A percentile compares a stretch with the other conserved stretches of the same genome.
Conservation (phyloP, 2,329 filamentous ascomycete species). For the Neopestalotiopsis rosae region DNA sequence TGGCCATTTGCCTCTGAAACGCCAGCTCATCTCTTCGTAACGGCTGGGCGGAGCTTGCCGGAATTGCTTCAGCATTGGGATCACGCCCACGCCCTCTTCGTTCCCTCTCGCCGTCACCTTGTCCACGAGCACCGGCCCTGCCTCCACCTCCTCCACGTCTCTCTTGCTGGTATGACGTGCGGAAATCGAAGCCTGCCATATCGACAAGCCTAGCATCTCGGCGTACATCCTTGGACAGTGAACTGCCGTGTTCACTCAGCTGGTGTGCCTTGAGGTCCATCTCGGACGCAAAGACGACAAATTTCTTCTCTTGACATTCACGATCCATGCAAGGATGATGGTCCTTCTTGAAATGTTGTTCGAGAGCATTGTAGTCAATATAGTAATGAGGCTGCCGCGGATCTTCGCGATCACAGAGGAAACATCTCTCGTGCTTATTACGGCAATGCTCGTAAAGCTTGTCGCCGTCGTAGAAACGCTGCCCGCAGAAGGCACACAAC, state of each 20-base stretch:
- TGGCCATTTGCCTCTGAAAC: conserved; percentile 89
- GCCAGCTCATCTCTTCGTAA: conserved; percentile 86
- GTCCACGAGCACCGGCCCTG: conserved; percentile 43
- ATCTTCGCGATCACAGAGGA: conserved; percentile 81
- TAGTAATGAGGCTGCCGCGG: conserved; percentile 86
- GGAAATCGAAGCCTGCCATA: conserved; percentile 83
- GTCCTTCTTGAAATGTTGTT: conserved; percentile 84
- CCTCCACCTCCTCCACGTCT: conserved; percentile 55
- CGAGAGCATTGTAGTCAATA: conserved; percentile 83
- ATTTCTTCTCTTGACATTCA: conserved; percentile 95
- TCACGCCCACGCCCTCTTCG: conserved; percentile 66
- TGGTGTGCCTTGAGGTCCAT: conserved; percentile 96
- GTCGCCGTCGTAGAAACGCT: conserved; percentile 94
- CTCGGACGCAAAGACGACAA: conserved; percentile 93
- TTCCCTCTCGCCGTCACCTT: conserved; percentile 41
- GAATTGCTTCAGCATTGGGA: conserved; percentile 82
- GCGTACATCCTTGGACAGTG: conserved; percentile 80
- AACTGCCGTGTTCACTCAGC: conserved; percentile 79
- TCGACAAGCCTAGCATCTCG: conserved; percentile 86
- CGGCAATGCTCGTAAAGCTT: conserved; percentile 94
- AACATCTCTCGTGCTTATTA: conserved; percentile 92
- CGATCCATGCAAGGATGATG: conserved; percentile 85
- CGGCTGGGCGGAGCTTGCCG: conserved; percentile 78
- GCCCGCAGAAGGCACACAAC: conserved; percentile 88
- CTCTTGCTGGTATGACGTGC: conserved; percentile 72